Base-by-base conservation (phyloP, 2,329 filamentous ascomycete genomes). In the Daldinia eschscholtzii region DNA sequence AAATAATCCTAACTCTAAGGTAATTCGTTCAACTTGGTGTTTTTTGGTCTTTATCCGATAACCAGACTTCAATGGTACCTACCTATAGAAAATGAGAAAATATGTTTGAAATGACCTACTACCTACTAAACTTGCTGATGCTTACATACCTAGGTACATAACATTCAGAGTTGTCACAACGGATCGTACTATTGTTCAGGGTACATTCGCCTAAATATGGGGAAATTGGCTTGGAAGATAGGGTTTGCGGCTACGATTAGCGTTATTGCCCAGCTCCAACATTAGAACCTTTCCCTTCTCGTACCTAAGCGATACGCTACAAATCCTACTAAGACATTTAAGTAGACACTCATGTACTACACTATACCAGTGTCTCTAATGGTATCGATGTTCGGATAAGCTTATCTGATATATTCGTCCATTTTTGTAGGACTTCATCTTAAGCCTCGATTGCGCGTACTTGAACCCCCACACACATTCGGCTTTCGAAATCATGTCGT, bases 191-290 rank as follows among this genome's bases (percentile, higher is more conserved):
- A 39, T 39, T 39, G 35, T 37, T 37, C 10, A 37, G 35, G 35
- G 35, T 53, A 35, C 18, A 18, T 37, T 37, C 46, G 6, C 46
- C 46, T 10, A 50, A 50, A 50, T 30, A 50, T 50, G 26, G 46
- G 46, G 46, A 33, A 18, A 15, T 28, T 42, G 13, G 10, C 23
- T 48, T 48, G 12, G 23, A 23, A 48, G 26, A 48, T 48, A 48
- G 26, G 46, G 15, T 18, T 52, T 52, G 46, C 46, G 26, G 46
- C 46, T 52, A 52, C 26, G 46, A 52, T 52, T 52, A 52, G 46
- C 46, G 46, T 26, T 52, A 50, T 28, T 33, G 4, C 30, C 30
- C 30, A 23, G 30, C 9, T 10, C 30, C 9, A 33, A 33, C 30
- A 33, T 10, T 33, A 6, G 30, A 33, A 10, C 30, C 30, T 33